Evolutionary conservation across 176 grass and related monocot genomes (phyloP).

Genomic region (Sorghum bicolor): DNA sequence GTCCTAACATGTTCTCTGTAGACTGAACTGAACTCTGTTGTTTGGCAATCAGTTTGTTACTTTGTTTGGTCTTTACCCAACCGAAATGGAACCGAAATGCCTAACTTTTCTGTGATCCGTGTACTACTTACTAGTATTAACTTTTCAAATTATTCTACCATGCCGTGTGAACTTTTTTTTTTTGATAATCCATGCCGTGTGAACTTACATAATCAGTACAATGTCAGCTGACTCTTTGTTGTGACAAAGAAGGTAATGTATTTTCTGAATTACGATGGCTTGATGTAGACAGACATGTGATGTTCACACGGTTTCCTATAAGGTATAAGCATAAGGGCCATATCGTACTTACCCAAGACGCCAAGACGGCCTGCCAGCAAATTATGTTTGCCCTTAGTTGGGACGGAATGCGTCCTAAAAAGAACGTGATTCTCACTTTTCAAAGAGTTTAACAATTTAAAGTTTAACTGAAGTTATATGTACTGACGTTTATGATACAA

Average conservation of each 20-base stretch:
- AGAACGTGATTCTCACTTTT: too few relatives aligned
- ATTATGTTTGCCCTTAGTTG: too few relatives aligned
- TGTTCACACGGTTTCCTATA: too few relatives aligned
- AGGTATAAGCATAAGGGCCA: too few relatives aligned
- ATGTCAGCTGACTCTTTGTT: background rate
- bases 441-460: too few relatives aligned
- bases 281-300: background rate
- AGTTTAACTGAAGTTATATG: too few relatives aligned
- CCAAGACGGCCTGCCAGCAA: background rate
- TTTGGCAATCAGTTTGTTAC: background rate
- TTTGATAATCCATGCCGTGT: too few relatives aligned
- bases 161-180: background rate
- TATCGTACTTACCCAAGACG: background rate
- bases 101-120: background rate
- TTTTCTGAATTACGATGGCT: background rate
- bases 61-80: background rate
- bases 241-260: background rate
- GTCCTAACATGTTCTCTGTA: constrained; percentile 10
- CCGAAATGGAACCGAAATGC: constrained; percentile 19
- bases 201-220: background rate
- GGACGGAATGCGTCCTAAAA: too few relatives aligned
- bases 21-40: background rate
- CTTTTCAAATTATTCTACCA: background rate
- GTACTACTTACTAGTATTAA: too few relatives aligned
- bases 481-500: too few relatives aligned